phyloP scores from a whole-genome alignment of 140 eudicot genomes.

The Stevia rebaudiana region DNA sequence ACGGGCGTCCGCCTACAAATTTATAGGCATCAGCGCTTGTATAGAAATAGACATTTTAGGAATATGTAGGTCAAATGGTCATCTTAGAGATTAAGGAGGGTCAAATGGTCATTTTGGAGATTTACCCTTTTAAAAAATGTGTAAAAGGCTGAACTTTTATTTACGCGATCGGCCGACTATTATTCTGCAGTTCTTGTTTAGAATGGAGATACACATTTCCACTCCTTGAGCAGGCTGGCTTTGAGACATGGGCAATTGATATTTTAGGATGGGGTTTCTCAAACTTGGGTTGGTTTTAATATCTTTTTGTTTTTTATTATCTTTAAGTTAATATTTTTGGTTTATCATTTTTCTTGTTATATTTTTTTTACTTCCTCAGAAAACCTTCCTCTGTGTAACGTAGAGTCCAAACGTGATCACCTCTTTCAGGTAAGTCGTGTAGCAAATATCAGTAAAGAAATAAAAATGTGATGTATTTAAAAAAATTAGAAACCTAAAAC shows the following conservation, averaged over 20 bases:
- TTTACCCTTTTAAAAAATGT: too few species aligned
- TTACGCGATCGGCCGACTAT: conserved; percentile 20
- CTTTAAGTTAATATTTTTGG: background rate
- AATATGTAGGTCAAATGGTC: too few species aligned
- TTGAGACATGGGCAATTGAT: conserved; percentile 89
- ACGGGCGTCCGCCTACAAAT: too few species aligned
- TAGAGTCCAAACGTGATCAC: conserved; percentile 85
- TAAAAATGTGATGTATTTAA: too few species aligned
- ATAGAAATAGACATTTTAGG: too few species aligned
- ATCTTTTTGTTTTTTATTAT: background rate
- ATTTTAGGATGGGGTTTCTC: conserved; percentile 98
- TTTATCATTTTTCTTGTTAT: background rate
- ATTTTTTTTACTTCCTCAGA: conserved; percentile 29
- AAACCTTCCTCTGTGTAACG: conserved; percentile 66
- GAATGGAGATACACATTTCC: conserved; percentile 95
- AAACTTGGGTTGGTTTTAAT: conserved; percentile 50
- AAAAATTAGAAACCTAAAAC: too few species aligned
- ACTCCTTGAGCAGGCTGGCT: conserved; percentile 75
- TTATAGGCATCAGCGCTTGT: too few species aligned
- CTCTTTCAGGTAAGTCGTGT: conserved; percentile 85
- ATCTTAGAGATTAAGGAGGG: too few species aligned
- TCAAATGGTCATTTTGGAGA: too few species aligned
- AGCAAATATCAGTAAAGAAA: too few species aligned
- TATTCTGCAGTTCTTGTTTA: conserved; percentile 80
- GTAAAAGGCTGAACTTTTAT: background rate